These are phyloP conservation scores for Chrysoporthe austroafricana DNA, from an alignment of 2,329 filamentous ascomycete genomes.

Conservation along the genomic window DNA sequence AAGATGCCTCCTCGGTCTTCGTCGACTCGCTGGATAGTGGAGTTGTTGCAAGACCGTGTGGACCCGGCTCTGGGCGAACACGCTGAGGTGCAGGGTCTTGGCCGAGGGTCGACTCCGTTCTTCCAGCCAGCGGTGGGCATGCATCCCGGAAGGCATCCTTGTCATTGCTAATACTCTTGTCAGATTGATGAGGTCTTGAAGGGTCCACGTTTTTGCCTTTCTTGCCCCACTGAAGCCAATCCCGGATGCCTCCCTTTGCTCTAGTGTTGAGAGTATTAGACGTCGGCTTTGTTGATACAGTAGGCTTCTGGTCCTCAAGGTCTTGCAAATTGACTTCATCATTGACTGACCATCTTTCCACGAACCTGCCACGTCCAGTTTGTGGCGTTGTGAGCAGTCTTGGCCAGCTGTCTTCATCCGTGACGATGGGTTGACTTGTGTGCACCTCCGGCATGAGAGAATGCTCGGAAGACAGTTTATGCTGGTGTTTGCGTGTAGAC, in stretches of 20 bases:
- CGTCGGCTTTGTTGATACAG: background rate
- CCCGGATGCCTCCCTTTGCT: background rate
- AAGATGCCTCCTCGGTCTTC: background rate
- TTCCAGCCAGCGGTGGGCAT: background rate
- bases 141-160: background rate
- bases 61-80: background rate
- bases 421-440: background rate
- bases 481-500: background rate
- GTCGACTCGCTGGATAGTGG: background rate
- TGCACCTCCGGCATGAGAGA: background rate
- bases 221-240: slow-evolving; percentile 5
- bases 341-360: slow-evolving; percentile 9
- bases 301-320: background rate
- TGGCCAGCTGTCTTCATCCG: slow-evolving; percentile 1
- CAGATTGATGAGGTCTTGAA: background rate
- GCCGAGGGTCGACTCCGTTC: background rate
- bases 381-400: background rate
- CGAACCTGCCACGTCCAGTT: slow-evolving; percentile 3
- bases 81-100: background rate
- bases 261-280: background rate
- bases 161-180: background rate
- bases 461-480: background rate
- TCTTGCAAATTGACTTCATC: slow-evolving; percentile 1
- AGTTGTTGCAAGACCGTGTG: background rate
- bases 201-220: background rate